Evolutionary conservation across 2,329 filamentous ascomycete species (phyloP).

Genomic region (Colletotrichum agaves): DNA sequence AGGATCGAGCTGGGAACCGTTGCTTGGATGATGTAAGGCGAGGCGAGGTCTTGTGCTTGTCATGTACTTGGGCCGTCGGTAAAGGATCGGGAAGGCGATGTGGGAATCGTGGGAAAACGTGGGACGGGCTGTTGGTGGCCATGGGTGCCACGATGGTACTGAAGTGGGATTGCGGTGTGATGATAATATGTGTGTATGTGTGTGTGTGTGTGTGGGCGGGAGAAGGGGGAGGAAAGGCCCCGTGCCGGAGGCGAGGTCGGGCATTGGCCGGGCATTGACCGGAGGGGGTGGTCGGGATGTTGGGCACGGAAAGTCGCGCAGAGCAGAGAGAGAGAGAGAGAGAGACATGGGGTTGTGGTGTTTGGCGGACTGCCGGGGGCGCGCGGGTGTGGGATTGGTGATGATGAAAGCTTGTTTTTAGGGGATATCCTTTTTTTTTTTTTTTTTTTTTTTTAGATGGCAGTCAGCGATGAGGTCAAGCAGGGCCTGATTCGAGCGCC

Average conservation of each 20-base stretch:
- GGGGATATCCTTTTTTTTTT: not conserved
- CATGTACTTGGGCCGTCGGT: conserved; percentile 18
- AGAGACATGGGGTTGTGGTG: conserved; percentile 13
- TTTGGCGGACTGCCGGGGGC: conserved; percentile 1
- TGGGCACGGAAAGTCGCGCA: not conserved
- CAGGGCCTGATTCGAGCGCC: not conserved
- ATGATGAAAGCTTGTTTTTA: conserved; percentile 35
- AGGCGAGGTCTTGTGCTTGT: not conserved
- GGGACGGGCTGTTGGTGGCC: conserved; percentile 28
- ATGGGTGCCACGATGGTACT: conserved; percentile 22
- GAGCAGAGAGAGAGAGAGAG: conserved; percentile 4
- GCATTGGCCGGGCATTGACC: conserved; percentile 37
- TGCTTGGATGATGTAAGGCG: not conserved
- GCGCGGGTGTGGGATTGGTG: conserved; percentile 3
- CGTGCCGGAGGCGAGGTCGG: conserved; percentile 27
- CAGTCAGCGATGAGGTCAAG: conserved; percentile 11
- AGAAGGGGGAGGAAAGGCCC: not conserved
- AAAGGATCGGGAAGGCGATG: conserved; percentile 8
- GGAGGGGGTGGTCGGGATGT: not conserved
- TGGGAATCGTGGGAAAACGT: conserved; percentile 19
- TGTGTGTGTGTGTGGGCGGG: too few species aligned
- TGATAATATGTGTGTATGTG: too few species aligned
- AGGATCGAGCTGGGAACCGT: not conserved
- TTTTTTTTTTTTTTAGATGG: not conserved
- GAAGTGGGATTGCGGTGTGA: conserved; percentile 20